Conservation (phyloP, 2,329 filamentous ascomycete species). For the Hypoxylon sp. region DNA sequence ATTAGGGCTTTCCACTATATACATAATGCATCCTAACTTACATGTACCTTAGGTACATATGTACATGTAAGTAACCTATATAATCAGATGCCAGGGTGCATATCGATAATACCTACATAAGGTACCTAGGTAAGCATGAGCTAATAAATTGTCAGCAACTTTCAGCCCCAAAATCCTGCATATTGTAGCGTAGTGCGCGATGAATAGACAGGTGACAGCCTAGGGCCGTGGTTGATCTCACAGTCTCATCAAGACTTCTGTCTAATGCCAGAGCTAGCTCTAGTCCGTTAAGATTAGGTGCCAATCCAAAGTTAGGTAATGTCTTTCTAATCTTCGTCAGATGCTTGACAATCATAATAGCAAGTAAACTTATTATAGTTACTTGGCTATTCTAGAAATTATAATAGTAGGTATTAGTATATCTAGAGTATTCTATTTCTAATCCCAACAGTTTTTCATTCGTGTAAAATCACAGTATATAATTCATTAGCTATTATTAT, state of each 20-base stretch:
- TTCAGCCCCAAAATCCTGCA: constrained; percentile 11
- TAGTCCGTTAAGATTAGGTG: constrained; percentile 9
- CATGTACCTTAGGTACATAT: constrained; percentile 21
- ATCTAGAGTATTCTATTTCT: constrained; percentile 36
- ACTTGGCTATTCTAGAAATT: too few species aligned
- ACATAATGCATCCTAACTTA: background rate
- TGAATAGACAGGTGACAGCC: too few species aligned
- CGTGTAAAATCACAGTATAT: background rate
- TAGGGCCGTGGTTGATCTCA: too few species aligned
- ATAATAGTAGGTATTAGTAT: constrained; percentile 28
- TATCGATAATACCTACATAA: too few species aligned
- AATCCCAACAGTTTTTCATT: background rate
- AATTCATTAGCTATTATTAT: too few species aligned
- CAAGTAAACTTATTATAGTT: constrained; percentile 1
- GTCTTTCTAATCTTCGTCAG: constrained; percentile 34
- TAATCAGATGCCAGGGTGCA: too few species aligned
- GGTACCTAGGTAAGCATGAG: constrained; percentile 50
- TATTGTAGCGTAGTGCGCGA: constrained; percentile 8
- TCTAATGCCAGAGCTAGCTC: constrained; percentile 10
- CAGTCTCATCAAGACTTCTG: background rate
- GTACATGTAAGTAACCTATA: too few species aligned
- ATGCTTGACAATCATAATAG: constrained; percentile 25
- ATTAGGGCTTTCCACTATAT: too few species aligned
- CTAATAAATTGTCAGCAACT: constrained; percentile 47
- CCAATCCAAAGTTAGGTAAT: constrained; percentile 30